phyloP scores from a whole-genome alignment of 768 basidiomycete species.

The Boletus barrowsii region DNA sequence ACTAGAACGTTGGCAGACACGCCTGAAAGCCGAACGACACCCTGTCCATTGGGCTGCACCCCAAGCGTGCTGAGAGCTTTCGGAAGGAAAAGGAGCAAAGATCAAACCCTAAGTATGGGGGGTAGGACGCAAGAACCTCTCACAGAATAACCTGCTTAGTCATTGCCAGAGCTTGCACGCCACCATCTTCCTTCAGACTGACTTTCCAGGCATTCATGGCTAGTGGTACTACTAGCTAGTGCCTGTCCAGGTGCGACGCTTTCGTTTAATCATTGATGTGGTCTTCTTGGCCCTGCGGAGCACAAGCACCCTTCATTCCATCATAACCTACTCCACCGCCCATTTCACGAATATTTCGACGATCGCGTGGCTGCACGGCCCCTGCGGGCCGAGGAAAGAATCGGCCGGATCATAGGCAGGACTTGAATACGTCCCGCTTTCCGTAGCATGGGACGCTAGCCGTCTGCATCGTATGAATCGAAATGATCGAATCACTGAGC shows the following conservation, averaged over 20 bases:
- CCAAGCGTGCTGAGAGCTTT: background rate
- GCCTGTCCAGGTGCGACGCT: background rate
- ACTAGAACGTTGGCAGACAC: background rate
- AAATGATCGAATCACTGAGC: background rate
- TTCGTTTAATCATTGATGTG: background rate
- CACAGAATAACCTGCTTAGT: constrained; percentile 20
- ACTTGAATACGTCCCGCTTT: background rate
- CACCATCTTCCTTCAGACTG: constrained; percentile 6
- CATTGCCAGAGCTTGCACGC: constrained; percentile 4
- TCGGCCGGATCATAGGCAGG: constrained; percentile 23
- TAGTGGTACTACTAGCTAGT: no score
- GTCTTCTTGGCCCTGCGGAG: constrained; percentile 3
- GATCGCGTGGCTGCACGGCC: no score
- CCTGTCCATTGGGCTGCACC: background rate
- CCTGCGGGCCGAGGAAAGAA: background rate
- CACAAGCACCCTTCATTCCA: constrained; percentile 12
- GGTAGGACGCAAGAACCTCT: background rate
- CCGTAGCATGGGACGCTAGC: constrained; percentile 2
- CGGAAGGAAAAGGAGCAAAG: background rate
- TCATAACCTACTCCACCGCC: constrained; percentile 2
- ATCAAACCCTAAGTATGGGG: constrained; percentile 1
- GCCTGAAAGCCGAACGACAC: background rate
- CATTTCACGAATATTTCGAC: background rate
- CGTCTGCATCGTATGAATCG: background rate
- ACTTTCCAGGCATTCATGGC: constrained; percentile 16